phyloP scores from a whole-genome alignment of 176 grass and related monocot genomes.

The Leersia perrieri region DNA sequence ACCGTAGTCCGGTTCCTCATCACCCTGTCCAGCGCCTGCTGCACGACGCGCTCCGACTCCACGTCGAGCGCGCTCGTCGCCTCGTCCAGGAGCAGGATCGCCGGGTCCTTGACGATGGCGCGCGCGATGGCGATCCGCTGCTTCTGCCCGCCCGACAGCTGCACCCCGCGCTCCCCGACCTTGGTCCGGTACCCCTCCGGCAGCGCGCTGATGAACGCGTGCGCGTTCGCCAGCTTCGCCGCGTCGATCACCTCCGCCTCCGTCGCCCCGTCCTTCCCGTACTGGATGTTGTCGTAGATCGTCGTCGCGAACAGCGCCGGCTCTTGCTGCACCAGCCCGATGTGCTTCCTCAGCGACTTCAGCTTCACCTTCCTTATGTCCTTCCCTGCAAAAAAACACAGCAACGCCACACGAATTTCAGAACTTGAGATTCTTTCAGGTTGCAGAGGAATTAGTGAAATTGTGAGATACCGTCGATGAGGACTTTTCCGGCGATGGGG shows the following conservation, averaged over 20 bases:
- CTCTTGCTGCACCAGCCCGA: slow-evolving; percentile 90
- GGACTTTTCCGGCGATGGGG: slow-evolving; percentile 61
- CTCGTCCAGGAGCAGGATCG: slow-evolving; percentile 85
- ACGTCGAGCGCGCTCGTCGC: slow-evolving; percentile 91
- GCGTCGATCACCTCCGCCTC: slow-evolving; percentile 76
- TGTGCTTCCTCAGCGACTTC: slow-evolving; percentile 78
- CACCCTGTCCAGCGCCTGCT: slow-evolving; percentile 75
- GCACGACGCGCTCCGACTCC: slow-evolving; percentile 88
- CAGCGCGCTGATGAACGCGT: slow-evolving; percentile 91
- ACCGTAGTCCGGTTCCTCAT: slow-evolving; percentile 94
- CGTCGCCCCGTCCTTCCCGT: slow-evolving; percentile 79
- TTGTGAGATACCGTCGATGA: slow-evolving; percentile 67
- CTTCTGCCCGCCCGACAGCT: slow-evolving; percentile 88
- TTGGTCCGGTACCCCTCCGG: slow-evolving; percentile 86
- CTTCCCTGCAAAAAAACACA: slow-evolving; percentile 55
- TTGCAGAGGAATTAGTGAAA: neutral
- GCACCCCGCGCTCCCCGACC: slow-evolving; percentile 90
- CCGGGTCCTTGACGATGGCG: slow-evolving; percentile 77
- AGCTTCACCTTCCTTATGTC: slow-evolving; percentile 85
- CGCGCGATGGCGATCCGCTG: slow-evolving; percentile 97
- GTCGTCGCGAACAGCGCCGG: slow-evolving; percentile 92
- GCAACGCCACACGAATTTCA: neutral
- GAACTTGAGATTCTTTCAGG: neutral
- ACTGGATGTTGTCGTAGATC: slow-evolving; percentile 88
- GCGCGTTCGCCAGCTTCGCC: slow-evolving; percentile 88